Evolutionary conservation across 345 rosid genomes (phyloP).

Genomic region (Rhodamnia rubescens): DNA sequence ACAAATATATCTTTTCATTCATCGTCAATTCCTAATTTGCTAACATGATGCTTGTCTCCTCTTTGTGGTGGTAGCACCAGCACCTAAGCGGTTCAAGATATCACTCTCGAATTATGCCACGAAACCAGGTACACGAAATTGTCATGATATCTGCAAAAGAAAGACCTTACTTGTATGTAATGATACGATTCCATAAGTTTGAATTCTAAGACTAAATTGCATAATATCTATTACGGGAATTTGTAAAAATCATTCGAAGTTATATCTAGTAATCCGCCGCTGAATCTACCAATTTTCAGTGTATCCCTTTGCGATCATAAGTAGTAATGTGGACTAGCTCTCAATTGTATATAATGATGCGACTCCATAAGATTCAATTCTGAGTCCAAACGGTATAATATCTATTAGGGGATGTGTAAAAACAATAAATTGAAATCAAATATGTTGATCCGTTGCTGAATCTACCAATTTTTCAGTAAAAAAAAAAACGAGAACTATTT

Average conservation of each 20-base stretch:
- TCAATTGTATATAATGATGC: fast-evolving
- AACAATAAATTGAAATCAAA: neutral
- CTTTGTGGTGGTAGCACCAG: neutral
- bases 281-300: neutral
- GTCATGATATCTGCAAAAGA: neutral
- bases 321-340: neutral
- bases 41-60: neutral
- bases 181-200: fast-evolving
- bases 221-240: neutral
- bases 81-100: neutral
- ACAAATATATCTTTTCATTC: neutral
- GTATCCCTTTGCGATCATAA: neutral
- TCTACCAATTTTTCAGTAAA: neutral
- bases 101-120: neutral
- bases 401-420: neutral
- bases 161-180: neutral
- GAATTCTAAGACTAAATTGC: neutral
- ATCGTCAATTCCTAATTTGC: neutral
- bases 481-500: neutral
- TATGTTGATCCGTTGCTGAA: neutral
- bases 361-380: neutral
- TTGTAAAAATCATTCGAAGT: neutral
- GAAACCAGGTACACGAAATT: neutral
- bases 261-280: neutral
- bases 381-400: fast-evolving